Base-by-base conservation (phyloP, 2,329 filamentous ascomycete genomes). In the Epichloe elymi region DNA sequence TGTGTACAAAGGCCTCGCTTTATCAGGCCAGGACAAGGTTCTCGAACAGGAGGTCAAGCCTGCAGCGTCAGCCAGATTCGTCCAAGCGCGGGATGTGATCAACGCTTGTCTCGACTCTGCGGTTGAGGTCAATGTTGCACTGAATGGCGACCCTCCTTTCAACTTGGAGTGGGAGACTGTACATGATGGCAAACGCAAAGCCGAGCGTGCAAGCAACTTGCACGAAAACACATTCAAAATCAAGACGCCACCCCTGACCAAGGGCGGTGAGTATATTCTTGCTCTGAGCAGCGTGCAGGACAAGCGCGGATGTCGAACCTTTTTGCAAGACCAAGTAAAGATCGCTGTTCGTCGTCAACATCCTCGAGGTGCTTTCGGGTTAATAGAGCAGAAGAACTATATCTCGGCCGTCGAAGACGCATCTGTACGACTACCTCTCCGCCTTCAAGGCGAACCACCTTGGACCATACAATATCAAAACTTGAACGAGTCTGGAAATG, bases 11-110 rank as follows among this genome's bases (percentile, higher is more conserved):
- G 75, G 75, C 2, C 75, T 84, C 48, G 72, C 74, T 26, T 68
- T 94, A 20, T 74, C 74, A 30, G 79, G 83, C 39, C 69, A 77
- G 12, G 74, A 77, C 47, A 76, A 84, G 54, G 68, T 79, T 10
- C 70, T 97, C 40, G 85, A 94, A 66, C 91, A 97, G 66, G 83
- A 88, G 60, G 91, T 98, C 58, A 95, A 94, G 66, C 93, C 93
- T 10, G 87, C 90, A 4, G 91, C 93, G 6, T 87, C 85, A 10
- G 91, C 91, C 23, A 80, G 83, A 54, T 74, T 89, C 51, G 74
- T 78, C 42, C 70, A 75, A 26, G 71, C 73, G 7, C 70, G 74
- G 19, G 70, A 73, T 38, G 70, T 69, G 20, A 74, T 81, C 54
- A 82, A 79, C 59, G 82, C 86, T 46, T 98, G 93, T 63, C 84